A percentile compares a stretch with the other conserved stretches of the same genome.
These are phyloP conservation scores for Torrubiella hemipterigena DNA, from an alignment of 2,329 filamentous ascomycete genomes.

Conservation along the genomic window DNA sequence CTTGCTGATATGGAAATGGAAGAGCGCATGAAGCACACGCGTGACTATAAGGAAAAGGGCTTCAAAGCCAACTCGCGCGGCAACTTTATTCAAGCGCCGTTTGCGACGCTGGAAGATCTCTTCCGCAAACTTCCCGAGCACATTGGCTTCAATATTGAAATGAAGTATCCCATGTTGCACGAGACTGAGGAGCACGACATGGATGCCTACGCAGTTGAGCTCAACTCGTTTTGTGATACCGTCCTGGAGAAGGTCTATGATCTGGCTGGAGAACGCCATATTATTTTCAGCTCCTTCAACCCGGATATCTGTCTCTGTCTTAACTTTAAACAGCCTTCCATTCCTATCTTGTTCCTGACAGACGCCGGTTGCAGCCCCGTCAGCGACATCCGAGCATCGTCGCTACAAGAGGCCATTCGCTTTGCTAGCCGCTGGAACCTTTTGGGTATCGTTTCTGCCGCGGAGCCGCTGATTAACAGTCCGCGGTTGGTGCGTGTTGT, in stretches of 20 bases:
- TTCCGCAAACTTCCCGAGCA: constrained; percentile 72
- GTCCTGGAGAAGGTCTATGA: constrained; percentile 87
- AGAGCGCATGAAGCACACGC: constrained; percentile 94
- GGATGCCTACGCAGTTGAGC: constrained; percentile 90
- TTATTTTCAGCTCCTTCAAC: constrained; percentile 96
- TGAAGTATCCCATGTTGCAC: constrained; percentile 98
- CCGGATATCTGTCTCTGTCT: constrained; percentile 90
- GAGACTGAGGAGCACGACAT: constrained; percentile 93
- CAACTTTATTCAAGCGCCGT: constrained; percentile 89
- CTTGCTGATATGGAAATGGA: constrained; percentile 29
- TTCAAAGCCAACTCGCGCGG: constrained; percentile 94
- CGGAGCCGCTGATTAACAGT: constrained; percentile 77
- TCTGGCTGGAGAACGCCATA: constrained; percentile 66
- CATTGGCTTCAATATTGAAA: constrained; percentile 95
- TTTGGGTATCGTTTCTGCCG: constrained; percentile 80
- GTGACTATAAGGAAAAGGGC: constrained; percentile 86
- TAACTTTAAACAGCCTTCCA: constrained; percentile 94
- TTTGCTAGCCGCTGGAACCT: constrained; percentile 94
- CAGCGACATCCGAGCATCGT: constrained; percentile 81
- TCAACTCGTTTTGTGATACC: constrained; percentile 94
- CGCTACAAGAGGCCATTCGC: constrained; percentile 86
- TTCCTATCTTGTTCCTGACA: constrained; percentile 87
- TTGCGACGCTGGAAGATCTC: constrained; percentile 88
- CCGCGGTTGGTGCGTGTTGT: constrained; percentile 84
- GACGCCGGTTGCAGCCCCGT: constrained; percentile 75